Evolutionary conservation across 345 rosid genomes (phyloP).

Genomic region (Bretschneidera sinensis): DNA sequence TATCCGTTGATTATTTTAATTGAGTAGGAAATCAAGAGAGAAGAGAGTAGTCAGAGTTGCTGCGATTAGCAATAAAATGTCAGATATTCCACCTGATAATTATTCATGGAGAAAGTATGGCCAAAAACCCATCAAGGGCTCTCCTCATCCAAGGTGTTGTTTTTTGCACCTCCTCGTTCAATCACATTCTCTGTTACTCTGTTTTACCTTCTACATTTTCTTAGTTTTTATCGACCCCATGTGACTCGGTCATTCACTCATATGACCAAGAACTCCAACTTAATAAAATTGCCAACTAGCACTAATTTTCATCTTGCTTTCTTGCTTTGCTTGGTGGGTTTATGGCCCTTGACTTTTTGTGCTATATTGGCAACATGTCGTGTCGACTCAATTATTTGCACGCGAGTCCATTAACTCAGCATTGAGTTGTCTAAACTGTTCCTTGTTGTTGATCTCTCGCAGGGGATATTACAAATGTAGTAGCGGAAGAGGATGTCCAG

Average conservation of each 20-base stretch:
- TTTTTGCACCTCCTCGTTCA: background rate
- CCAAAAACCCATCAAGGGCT: conserved; percentile 96
- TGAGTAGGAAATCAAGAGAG: conserved; percentile 60
- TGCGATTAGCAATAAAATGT: conserved; percentile 77
- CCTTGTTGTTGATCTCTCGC: conserved; percentile 7
- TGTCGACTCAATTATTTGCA: conserved; percentile 21
- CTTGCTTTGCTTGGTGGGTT: background rate
- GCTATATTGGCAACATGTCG: conserved; percentile 11
- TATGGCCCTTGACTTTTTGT: conserved; percentile 13
- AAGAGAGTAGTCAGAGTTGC: conserved; percentile 73
- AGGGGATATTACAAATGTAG: conserved; percentile 98
- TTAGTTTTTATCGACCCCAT: background rate
- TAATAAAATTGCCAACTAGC: conserved; percentile 1
- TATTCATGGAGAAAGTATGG: conserved; percentile 97
- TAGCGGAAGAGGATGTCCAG: conserved; percentile 84
- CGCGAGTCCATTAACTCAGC: too few relatives aligned
- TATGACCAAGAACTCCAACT: conserved; percentile 15
- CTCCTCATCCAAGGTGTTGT: conserved; percentile 89
- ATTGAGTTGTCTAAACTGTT: conserved; percentile 17
- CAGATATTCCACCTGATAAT: conserved; percentile 90
- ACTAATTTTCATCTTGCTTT: background rate
- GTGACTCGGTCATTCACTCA: conserved; percentile 11
- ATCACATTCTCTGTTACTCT: conserved; percentile 5
- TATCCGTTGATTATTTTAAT: background rate
- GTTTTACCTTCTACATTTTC: background rate